Conservation (phyloP, 257 asterid genomes). For the Voacanga thouarsii region DNA sequence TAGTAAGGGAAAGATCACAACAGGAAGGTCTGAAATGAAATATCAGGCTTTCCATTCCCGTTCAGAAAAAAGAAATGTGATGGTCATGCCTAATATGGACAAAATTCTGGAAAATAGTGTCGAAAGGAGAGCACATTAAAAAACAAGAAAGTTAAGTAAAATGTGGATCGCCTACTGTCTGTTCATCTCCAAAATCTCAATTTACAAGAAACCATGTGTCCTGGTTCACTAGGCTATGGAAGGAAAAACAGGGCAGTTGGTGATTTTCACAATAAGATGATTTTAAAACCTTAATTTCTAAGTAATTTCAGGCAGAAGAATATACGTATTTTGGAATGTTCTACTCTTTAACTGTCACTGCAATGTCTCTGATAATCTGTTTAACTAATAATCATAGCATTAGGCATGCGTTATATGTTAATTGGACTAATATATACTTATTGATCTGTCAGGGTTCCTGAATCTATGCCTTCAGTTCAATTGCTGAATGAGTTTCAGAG, state of each 20-base stretch:
- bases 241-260: too few relatives aligned
- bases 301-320: not conserved
- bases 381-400: not conserved
- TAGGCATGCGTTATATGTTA: not conserved
- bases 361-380: not conserved
- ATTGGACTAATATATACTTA: not conserved
- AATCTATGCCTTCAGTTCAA: slow-evolving; percentile 48
- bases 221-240: too few relatives aligned
- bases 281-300: not conserved
- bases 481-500: slow-evolving; percentile 68
- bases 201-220: too few relatives aligned
- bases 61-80: not conserved
- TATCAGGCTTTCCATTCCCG: not conserved
- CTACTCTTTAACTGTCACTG: not conserved
- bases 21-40: not conserved
- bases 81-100: too few relatives aligned
- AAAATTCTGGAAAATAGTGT: too few relatives aligned
- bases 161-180: too few relatives aligned
- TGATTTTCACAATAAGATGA: not conserved
- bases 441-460: slow-evolving; percentile 26
- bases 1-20: not conserved
- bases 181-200: too few relatives aligned
- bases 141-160: too few relatives aligned
- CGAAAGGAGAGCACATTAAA: too few relatives aligned
- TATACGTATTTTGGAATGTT: not conserved